Evolutionary conservation across 768 basidiomycete genomes (phyloP).

Genomic region (Auriscalpium orientale): DNA sequence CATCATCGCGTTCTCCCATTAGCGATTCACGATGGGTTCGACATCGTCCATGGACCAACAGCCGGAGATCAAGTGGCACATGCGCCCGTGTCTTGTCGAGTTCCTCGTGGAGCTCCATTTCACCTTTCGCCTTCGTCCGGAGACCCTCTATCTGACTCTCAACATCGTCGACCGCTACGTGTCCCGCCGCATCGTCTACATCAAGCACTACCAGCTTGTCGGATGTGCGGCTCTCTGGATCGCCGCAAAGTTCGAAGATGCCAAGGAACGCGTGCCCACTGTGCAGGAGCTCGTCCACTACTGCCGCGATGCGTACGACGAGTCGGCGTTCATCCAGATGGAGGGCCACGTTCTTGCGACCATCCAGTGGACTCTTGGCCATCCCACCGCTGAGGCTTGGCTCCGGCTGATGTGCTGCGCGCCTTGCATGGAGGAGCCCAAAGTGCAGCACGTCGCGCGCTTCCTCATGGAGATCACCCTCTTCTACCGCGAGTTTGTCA

Average conservation of each 20-base stretch:
- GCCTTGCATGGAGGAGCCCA: constrained; percentile 71
- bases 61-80: constrained; percentile 98
- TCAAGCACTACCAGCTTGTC: constrained; percentile 98
- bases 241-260: constrained; percentile 98
- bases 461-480: constrained; percentile 99
- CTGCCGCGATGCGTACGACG: constrained; percentile 95
- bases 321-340: constrained; percentile 98
- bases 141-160: constrained; percentile 96
- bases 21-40: constrained; percentile 87
- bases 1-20: constrained; percentile 11
- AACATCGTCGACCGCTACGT: constrained; percentile 99
- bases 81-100: constrained; percentile 97
- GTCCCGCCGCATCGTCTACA: constrained; percentile 95
- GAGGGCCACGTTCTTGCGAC: constrained; percentile 95
- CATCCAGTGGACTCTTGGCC: constrained; percentile 93
- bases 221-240: constrained; percentile 99
- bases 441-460: constrained; percentile 91
- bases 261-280: constrained; percentile 95
- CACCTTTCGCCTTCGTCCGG: constrained; percentile 93
- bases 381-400: constrained; percentile 98
- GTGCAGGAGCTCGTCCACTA: constrained; percentile 91
- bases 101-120: constrained; percentile 99
- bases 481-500: constrained; percentile 93
- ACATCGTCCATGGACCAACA: constrained; percentile 97
- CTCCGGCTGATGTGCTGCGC: constrained; percentile 76